Evolutionary conservation across 805 yeast genomes (phyloP), one percentile per base, ranked within the genome.

Genomic region (Ogataea kodamae): DNA sequence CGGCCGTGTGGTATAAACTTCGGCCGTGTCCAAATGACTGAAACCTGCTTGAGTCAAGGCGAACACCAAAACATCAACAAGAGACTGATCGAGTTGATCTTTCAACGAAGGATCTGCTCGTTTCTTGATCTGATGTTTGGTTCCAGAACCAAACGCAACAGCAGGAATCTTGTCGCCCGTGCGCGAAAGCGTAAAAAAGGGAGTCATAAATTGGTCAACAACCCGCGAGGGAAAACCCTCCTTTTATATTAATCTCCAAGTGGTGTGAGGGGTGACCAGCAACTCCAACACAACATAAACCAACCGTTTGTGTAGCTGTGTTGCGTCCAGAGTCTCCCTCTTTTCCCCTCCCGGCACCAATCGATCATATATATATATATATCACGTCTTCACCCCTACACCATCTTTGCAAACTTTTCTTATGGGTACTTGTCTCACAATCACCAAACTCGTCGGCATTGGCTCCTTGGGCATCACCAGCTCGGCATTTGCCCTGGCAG

Each of bases 391-490:
- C 20, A 19, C 21, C 37, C 24, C 19, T 34, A 23, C 33, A 35
- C 30, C 23, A 28, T 14, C 23, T 13, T 27, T 28, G 11, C 28
- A 10, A 10, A 17, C 12, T 19, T 27, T 15, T 19, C 18, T 27
- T 13, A 73, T 73, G 78, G 76, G 76, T 24, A 65, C 66, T 40
- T 74, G 81, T 59, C 54, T 74, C 24, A 72, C 74, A 12, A 64
- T 68, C 22, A 74, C 78, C 39, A 82, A 82, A 53, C 55, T 78
- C 29, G 58, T 78, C 24, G 89, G 88, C 21, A 73, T 74, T 22
- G 67, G 81, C 4, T 73, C 88, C 8, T 57, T 82, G 29, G 92
- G 90, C n/a, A 52, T 81, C 40, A 67, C 77, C 47, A 64, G 83
- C 4, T 72, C 78, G 11, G 57, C 72, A 3, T 66, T 74, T 37